phyloP scores from a whole-genome alignment of 768 basidiomycete genomes.

The Pisolithus tinctorius region DNA sequence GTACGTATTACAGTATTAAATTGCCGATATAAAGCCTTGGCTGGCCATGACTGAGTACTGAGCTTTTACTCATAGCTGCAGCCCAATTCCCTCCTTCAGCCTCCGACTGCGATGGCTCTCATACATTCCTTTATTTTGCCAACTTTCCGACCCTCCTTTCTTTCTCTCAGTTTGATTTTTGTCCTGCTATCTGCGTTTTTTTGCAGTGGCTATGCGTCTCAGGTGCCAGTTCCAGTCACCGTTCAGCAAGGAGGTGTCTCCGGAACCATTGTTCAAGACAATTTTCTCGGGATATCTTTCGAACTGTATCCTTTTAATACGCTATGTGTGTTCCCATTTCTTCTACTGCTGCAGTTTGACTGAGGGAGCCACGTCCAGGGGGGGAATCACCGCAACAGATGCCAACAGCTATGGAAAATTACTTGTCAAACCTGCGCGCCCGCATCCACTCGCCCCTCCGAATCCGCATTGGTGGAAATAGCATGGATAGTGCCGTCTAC shows the following conservation, averaged over 20 bases:
- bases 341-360: background rate
- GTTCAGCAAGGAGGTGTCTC: background rate
- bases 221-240: background rate
- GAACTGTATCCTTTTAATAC: conserved; percentile 33
- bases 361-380: conserved; percentile 16
- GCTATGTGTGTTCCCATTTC: conserved; percentile 21
- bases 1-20: no score
- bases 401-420: conserved; percentile 32
- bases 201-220: background rate
- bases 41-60: background rate
- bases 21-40: no score
- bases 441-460: conserved; percentile 28
- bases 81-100: no score
- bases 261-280: conserved; percentile 25
- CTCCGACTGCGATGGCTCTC: background rate
- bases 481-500: conserved; percentile 34
- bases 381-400: conserved; percentile 22
- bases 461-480: conserved; percentile 33
- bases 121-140: background rate
- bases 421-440: conserved; percentile 26
- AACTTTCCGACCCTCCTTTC: background rate
- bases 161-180: background rate
- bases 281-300: conserved; percentile 33
- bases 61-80: no score
- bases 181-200: background rate